These are phyloP conservation scores for Austroboletus novae-zelandiae DNA, from an alignment of 1,284 basidiomycete genomes.

Conservation along the genomic window DNA sequence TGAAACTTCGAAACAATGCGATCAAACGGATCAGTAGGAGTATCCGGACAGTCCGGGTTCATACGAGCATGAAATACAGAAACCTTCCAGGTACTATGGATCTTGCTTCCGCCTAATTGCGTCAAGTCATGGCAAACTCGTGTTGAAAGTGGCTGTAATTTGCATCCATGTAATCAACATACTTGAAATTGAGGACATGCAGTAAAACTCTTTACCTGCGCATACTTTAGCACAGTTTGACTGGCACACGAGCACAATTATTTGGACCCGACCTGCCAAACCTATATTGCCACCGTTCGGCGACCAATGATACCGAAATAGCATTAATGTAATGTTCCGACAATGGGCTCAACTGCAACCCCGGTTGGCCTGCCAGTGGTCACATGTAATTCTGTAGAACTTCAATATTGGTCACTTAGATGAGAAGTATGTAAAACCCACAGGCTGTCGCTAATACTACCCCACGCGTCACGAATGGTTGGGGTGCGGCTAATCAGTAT, in stretches of 20 bases:
- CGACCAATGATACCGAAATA: background rate
- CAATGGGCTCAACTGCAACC: too few species aligned
- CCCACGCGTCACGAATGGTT: background rate
- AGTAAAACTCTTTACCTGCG: constrained; percentile 44
- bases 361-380: too few species aligned
- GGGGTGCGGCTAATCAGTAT: background rate
- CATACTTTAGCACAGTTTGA: constrained; percentile 36
- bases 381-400: background rate
- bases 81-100: constrained; percentile 3
- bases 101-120: background rate
- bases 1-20: constrained; percentile 14
- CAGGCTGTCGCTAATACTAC: background rate
- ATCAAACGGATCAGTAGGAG: constrained; percentile 1
- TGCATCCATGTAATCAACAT: constrained; percentile 49
- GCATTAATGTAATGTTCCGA: too few species aligned
- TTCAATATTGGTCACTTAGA: background rate
- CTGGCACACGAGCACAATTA: constrained; percentile 41
- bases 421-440: background rate
- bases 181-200: constrained; percentile 42
- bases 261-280: constrained; percentile 44
- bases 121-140: background rate
- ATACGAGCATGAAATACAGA: background rate
- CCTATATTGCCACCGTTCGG: constrained; percentile 32
- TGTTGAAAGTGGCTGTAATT: constrained; percentile 19
- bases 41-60: background rate